Conservation (phyloP, 495 filamentous ascomycete species). For the Aspergillus saccharolyticus region DNA sequence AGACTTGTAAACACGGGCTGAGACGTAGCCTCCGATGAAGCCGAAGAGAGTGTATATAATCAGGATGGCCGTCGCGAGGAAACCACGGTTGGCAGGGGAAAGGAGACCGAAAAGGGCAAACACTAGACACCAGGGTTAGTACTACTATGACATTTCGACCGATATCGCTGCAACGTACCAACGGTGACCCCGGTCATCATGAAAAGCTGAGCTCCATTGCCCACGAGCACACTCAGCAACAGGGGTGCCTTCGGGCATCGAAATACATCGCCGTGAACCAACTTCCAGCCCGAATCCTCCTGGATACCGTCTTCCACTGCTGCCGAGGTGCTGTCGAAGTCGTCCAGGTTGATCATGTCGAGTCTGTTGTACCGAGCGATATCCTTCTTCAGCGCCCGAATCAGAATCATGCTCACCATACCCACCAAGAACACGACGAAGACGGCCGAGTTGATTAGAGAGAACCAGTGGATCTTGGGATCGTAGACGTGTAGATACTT, state of each 20-base stretch:
- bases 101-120: conserved; percentile 94
- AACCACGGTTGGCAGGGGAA: conserved; percentile 90
- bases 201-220: conserved; percentile 92
- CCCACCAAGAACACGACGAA: conserved; percentile 88
- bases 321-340: conserved; percentile 66
- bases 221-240: conserved; percentile 79
- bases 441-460: conserved; percentile 86
- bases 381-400: conserved; percentile 84
- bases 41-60: conserved; percentile 89
- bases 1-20: conserved; percentile 83
- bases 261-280: conserved; percentile 97
- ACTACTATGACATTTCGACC: background rate
- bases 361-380: conserved; percentile 93
- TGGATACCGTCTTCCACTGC: conserved; percentile 87
- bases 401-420: conserved; percentile 83
- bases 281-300: conserved; percentile 97
- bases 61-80: conserved; percentile 85
- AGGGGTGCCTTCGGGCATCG: conserved; percentile 77
- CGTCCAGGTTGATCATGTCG: conserved; percentile 79
- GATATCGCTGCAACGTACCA: conserved; percentile 24
- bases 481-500: conserved; percentile 95
- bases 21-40: conserved; percentile 88
- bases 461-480: conserved; percentile 98
- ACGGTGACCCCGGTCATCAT: conserved; percentile 97
- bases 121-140: conserved; percentile 25